Percentiles rank a stretch among this genome's conserved stretches.
Evolutionary conservation across 129 eudicot species (phyloP).

Genomic region (Calendula officinalis): DNA sequence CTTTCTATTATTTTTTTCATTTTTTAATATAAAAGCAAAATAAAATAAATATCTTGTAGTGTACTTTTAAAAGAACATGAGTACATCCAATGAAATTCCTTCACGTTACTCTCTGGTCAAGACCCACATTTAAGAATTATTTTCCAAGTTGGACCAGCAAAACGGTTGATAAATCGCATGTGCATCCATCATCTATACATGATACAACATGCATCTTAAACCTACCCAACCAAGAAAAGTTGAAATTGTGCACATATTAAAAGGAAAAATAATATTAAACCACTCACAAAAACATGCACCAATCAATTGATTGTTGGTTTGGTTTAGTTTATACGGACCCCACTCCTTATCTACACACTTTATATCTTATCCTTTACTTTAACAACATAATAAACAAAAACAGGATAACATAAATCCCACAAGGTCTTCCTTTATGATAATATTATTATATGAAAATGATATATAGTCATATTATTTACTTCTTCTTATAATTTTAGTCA

Average conservation of each 20-base stretch:
- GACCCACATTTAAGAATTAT: background rate
- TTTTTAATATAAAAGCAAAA: no score
- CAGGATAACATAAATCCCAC: conserved; percentile 12
- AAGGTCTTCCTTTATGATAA: conserved; percentile 13
- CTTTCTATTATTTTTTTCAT: background rate
- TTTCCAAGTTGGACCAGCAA: conserved; percentile 21
- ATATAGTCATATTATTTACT: background rate
- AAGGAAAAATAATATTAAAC: background rate
- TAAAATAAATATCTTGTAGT: no score
- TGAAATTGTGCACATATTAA: conserved; percentile 18
- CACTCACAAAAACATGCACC: conserved; percentile 23
- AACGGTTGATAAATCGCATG: conserved; percentile 18
- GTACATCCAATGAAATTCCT: background rate
- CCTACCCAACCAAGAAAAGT: conserved; percentile 25
- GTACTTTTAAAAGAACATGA: no score
- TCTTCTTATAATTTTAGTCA: no score
- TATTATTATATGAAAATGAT: background rate
- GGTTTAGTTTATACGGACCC: conserved; percentile 12
- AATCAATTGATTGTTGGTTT: conserved; percentile 15
- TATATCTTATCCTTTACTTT: conserved; percentile 32
- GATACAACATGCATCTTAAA: conserved; percentile 17
- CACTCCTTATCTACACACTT: conserved; percentile 23
- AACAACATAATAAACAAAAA: conserved; percentile 7
- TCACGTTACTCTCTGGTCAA: background rate
- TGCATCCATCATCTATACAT: conserved; percentile 26